phyloP scores from a whole-genome alignment of 140 eudicot species.

The Stevia rebaudiana region DNA sequence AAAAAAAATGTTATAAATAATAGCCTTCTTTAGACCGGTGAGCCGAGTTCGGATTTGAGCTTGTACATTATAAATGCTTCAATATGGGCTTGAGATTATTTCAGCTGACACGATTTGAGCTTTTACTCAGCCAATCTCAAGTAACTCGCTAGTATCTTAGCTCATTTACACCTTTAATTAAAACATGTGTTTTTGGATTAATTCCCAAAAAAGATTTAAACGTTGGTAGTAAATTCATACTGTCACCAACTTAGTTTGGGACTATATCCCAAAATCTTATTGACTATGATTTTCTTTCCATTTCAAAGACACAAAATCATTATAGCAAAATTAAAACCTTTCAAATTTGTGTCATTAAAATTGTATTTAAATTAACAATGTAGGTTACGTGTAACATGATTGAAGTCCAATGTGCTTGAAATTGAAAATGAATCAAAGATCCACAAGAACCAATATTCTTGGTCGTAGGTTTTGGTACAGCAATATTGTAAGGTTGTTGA shows the following conservation, averaged over 20 bases:
- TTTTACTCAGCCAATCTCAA: no score
- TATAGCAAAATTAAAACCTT: no score
- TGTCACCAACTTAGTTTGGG: background rate
- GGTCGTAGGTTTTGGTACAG: conserved; percentile 31
- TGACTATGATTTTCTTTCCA: background rate
- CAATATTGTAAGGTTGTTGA: conserved; percentile 23
- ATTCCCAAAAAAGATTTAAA: background rate
- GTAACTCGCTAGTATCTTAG: background rate
- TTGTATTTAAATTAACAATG: background rate
- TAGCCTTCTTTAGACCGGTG: background rate
- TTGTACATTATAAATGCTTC: no score
- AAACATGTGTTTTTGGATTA: background rate
- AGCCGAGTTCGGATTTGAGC: background rate
- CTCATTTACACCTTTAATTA: background rate
- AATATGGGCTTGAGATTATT: no score
- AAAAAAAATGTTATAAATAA: no score
- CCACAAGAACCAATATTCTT: conserved; percentile 36
- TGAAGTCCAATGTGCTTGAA: conserved; percentile 24
- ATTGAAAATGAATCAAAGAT: conserved; percentile 29
- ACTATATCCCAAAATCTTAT: background rate
- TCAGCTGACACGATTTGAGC: background rate
- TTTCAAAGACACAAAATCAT: no score
- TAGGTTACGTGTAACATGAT: conserved; percentile 27
- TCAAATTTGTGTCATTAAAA: background rate
- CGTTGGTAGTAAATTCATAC: background rate